Evolutionary conservation across 306 rosid genomes (phyloP), one percentile per base, ranked within the genome.

Genomic region (Myrica gale): DNA sequence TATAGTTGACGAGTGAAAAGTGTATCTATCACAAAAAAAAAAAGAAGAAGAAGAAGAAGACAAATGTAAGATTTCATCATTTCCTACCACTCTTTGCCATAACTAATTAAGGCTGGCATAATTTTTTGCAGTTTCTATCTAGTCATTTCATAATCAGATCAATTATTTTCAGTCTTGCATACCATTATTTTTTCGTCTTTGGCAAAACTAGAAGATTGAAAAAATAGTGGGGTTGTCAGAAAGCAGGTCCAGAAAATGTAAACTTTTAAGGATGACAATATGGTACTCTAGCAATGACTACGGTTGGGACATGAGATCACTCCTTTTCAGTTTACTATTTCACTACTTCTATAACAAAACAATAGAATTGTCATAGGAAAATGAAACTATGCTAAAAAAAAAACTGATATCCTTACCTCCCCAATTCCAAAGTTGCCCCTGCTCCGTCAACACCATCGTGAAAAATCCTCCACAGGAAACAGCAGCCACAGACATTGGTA

Each of bases 391-490:
- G 47, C 50, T 56, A 13, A 23, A 37, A 45, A n/a, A 48, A 45
- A 17, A 66, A 46, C 62, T 48, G 52, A 19, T 21, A 19, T 46
- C 42, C 68, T 79, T 85, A 95, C 98, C 98, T 83, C 98, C 98
- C 97, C 97, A 92, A 85, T 89, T 95, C 97, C 97, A 92, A 61
- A 92, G 53, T 71, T 88, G 86, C 52, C 97, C 97, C 76, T 92
- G 85, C 82, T 83, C 85, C 15, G 91, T 89, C 73, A 95, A 85
- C 21, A 75, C 97, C 92, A 82, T 79, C 56, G 97, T 90, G 84
- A 92, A 92, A 86, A 92, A 92, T 21, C 98, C 97, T 43, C 97
- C 98, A 77, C 97, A 95, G 23, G 92, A 92, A 81, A 88, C 96
- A 69, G 97, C 97, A 78, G 87, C 86, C 70, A 87, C 69, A 21